Base-by-base conservation (phyloP, 2,329 filamentous ascomycete species). In the Pseudocercospora eumusae region DNA sequence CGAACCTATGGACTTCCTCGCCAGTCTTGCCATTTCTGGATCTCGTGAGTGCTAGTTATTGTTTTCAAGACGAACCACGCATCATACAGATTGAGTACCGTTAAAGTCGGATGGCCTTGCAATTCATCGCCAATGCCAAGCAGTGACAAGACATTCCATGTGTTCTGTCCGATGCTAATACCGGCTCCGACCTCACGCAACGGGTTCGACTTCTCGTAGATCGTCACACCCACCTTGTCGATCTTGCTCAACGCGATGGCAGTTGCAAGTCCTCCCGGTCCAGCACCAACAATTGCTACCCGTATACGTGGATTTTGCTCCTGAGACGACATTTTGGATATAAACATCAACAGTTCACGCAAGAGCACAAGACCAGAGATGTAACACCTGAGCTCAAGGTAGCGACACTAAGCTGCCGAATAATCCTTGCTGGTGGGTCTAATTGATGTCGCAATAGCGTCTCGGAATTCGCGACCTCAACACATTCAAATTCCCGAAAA, bases 131-230 rank as follows among this genome's bases (percentile, higher is more conserved):
- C 78, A 1, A 76, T 79, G 9, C 79, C 80, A 2, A 82, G 72
- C 27, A 82, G 65, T 50, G 79, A 78, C 15, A 83, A 69, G 4
- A 82, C 77, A 49, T 75, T 79, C 81, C 80, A 83, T 13, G 76
- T 76, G 66, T 82, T 82, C 7, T 75, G 71, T 1, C 76, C 75
- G 15, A 82, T 77, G 50, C 75, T 77, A 59, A 83, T 81, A 0
- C 80, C 81, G 0, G 80, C 80, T 0, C 81, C 80, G 4, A 81
- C 76, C 65, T 83, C 80, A 31, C 79, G 70, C n/a, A 82, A 68
- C 18, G 78, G 71, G 6, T 64, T 72, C 0, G 79, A 79, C 60
- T 81, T 76, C 61, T 83, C 81, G 56, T 80, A 83, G 1, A 82
- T 65, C 0, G 70, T 75, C 2, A 80, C 75, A 18, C 78, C 68